Percentiles rank a stretch among this genome's conserved stretches.
phyloP scores from a whole-genome alignment of 2,329 filamentous ascomycete genomes.

The Talaromyces sp. region DNA sequence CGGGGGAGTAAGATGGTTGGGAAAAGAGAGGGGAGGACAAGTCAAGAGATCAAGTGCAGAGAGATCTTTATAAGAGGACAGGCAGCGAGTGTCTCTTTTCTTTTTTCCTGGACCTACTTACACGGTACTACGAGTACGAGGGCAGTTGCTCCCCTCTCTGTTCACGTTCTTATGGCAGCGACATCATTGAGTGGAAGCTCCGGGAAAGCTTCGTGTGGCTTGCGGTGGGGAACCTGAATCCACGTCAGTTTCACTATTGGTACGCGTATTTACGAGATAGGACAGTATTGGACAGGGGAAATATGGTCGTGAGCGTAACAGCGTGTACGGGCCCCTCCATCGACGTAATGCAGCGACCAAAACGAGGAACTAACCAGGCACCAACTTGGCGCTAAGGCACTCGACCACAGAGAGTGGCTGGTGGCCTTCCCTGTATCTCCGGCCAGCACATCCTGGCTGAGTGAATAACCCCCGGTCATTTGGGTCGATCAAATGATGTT shows the following conservation, averaged over 20 bases:
- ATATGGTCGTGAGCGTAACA: not conserved
- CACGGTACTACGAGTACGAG: too few relatives aligned
- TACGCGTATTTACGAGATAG: not conserved
- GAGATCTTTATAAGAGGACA: not conserved
- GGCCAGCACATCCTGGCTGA: not conserved
- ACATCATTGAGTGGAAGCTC: not conserved
- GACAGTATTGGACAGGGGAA: not conserved
- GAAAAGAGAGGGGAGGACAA: too few relatives aligned
- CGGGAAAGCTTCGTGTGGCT: not conserved
- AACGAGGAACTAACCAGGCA: not conserved
- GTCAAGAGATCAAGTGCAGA: not conserved
- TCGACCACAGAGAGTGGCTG: not conserved
- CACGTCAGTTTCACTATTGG: constrained; percentile 3
- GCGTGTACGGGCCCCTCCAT: not conserved
- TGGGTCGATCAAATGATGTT: not conserved
- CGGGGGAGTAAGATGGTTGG: not conserved
- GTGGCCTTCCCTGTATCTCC: not conserved
- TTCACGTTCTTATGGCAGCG: not conserved
- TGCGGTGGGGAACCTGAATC: not conserved
- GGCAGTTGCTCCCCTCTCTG: too few relatives aligned
- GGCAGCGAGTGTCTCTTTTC: not conserved
- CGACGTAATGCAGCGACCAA: not conserved
- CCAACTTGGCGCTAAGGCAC: constrained; percentile 1
- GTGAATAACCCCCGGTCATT: not conserved
- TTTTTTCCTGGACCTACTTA: not conserved